A percentile compares a stretch with the other conserved stretches of the same genome.
Conservation (phyloP, 2,329 filamentous ascomycete genomes). For the Colletotrichum cuscutae region DNA sequence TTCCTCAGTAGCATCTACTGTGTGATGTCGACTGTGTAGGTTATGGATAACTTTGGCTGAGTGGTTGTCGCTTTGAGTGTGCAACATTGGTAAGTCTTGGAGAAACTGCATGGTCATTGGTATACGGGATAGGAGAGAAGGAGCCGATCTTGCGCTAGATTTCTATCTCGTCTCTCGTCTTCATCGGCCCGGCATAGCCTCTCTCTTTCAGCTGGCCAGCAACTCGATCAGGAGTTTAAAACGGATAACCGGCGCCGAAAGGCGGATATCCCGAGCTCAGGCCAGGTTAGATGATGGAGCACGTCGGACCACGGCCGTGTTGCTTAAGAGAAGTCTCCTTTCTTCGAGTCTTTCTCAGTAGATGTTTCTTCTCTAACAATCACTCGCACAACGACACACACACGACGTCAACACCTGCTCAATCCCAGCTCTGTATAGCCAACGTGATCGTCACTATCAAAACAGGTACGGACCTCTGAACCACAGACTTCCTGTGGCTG, state of each 20-base stretch:
- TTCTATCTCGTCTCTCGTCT: not conserved
- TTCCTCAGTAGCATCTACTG: not conserved
- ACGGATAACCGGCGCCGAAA: constrained; percentile 12
- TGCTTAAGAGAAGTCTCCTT: too few relatives aligned
- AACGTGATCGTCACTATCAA: not conserved
- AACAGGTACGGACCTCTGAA: not conserved
- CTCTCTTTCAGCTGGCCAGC: not conserved
- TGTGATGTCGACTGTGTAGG: too few relatives aligned
- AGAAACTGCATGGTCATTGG: not conserved
- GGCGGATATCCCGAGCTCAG: constrained; percentile 3
- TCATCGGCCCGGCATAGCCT: not conserved
- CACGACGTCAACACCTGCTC: not conserved
- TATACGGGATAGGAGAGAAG: not conserved
- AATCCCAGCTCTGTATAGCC: not conserved
- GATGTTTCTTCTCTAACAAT: not conserved
- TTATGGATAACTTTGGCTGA: not conserved
- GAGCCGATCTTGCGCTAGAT: not conserved
- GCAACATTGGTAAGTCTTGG: not conserved
- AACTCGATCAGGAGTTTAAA: not conserved
- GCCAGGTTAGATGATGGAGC: not conserved
- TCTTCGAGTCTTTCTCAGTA: not conserved
- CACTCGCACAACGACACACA: not conserved
- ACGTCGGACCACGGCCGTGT: not conserved
- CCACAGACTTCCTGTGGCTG: constrained; percentile 15
- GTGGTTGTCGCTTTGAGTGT: not conserved